These are phyloP conservation scores for Fomes fomentarius DNA, from an alignment of 1,284 basidiomycete genomes.

Conservation along the genomic window DNA sequence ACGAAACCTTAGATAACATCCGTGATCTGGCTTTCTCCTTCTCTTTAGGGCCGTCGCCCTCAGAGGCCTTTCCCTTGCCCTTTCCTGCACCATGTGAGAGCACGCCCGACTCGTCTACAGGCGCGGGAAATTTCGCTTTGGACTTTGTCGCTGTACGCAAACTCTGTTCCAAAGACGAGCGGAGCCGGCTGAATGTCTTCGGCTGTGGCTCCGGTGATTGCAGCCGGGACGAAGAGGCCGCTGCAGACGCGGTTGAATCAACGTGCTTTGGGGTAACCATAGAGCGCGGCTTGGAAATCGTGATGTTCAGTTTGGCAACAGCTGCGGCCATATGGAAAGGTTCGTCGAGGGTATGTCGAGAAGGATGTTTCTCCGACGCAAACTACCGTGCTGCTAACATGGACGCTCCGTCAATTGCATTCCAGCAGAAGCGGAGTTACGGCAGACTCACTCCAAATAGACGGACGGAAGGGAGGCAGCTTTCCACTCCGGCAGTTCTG, in stretches of 20 bases:
- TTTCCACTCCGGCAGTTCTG: conserved; percentile 23
- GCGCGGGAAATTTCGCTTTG: conserved; percentile 43
- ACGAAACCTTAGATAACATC: conserved; percentile 56
- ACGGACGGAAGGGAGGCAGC: conserved; percentile 13
- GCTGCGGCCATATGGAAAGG: conserved; percentile 51
- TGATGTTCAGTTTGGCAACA: conserved; percentile 43
- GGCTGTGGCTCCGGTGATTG: conserved; percentile 42
- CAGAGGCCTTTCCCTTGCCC: conserved; percentile 43
- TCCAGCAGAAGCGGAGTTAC: conserved; percentile 8
- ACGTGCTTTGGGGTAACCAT: conserved; percentile 50
- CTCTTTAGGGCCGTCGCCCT: conserved; percentile 35
- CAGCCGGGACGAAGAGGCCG: conserved; percentile 48
- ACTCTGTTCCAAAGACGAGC: conserved; percentile 67
- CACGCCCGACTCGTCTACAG: conserved; percentile 45
- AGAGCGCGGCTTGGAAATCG: conserved; percentile 49
- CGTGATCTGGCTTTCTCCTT: conserved; percentile 45
- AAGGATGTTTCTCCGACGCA: conserved; percentile 23
- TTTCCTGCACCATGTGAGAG: conserved; percentile 43
- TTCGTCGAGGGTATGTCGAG: conserved; percentile 19
- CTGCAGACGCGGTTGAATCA: conserved; percentile 36
- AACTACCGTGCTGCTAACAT: conserved; percentile 18
- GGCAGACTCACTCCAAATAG: conserved; percentile 24
- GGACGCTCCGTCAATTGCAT: conserved; percentile 10
- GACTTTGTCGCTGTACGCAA: conserved; percentile 63
- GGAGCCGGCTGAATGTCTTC: conserved; percentile 64